Percentiles rank a stretch among this genome's conserved stretches.
These are phyloP conservation scores for Plasmodium knowlesi DNA, from an alignment of 169 alveolate genomes.

Conservation along the genomic window DNA sequence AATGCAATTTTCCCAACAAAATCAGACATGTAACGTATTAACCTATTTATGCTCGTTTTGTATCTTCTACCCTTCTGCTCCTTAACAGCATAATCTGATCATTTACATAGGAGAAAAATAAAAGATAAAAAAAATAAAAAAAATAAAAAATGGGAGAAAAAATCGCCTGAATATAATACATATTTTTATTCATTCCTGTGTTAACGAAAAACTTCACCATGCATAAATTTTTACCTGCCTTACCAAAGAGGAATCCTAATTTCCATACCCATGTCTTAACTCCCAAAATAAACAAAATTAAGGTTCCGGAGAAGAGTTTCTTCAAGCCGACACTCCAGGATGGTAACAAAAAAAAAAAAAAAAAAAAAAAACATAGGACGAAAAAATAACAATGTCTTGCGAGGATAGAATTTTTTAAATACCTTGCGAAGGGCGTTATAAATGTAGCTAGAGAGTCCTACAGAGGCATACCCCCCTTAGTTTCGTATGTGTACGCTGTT, in stretches of 20 bases:
- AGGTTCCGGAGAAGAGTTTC: slow-evolving; percentile 7
- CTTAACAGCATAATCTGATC: background rate
- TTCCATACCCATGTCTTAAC: slow-evolving; percentile 64
- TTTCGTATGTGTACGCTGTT: background rate
- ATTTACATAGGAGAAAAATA: background rate
- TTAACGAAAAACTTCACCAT: background rate
- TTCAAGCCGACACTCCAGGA: slow-evolving; percentile 70
- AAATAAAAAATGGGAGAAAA: background rate
- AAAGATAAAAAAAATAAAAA: slow-evolving; percentile 5
- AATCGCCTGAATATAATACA: background rate
- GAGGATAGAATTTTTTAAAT: background rate
- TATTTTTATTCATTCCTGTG: slow-evolving; percentile 15
- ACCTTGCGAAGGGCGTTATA: background rate
- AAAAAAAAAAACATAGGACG: slow-evolving; percentile 5
- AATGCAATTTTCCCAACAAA: background rate
- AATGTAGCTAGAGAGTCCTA: background rate
- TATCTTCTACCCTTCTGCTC: background rate
- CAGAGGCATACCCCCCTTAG: background rate
- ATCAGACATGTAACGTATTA: background rate
- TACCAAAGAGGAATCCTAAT: slow-evolving; percentile 6
- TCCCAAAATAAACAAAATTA: slow-evolving; percentile 59
- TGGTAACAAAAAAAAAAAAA: slow-evolving; percentile 49
- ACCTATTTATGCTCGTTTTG: background rate
- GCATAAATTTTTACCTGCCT: background rate
- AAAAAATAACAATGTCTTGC: background rate